phyloP scores from a whole-genome alignment of 2,329 filamentous ascomycete species.

The Fusarium ambrosium region DNA sequence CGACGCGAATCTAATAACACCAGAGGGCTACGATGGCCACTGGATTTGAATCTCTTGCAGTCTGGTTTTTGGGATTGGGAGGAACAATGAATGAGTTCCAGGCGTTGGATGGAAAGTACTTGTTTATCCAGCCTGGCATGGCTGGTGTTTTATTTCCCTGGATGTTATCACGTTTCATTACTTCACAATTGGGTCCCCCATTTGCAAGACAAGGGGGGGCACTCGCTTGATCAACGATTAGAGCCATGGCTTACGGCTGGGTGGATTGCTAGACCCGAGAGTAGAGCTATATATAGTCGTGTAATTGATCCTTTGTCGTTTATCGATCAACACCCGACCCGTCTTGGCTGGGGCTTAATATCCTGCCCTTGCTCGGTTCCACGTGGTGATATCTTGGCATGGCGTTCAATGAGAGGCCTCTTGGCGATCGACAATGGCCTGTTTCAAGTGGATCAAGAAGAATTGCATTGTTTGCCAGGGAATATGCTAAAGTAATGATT shows the following conservation, averaged over 20 bases:
- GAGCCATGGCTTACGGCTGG: neutral
- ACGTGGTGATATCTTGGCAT: conserved; percentile 16
- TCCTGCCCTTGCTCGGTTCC: neutral
- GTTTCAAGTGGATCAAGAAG: neutral
- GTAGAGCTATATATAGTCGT: conserved; percentile 3
- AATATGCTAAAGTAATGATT: neutral
- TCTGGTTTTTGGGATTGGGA: conserved; percentile 30
- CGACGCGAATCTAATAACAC: conserved; percentile 23
- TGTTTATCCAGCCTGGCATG: conserved; percentile 40
- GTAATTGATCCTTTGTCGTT: conserved; percentile 3
- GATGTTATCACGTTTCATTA: conserved; percentile 21
- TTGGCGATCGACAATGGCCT: neutral
- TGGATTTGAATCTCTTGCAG: conserved; percentile 22
- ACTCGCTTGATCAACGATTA: neutral
- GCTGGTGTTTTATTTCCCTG: conserved; percentile 27
- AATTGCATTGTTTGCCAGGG: neutral
- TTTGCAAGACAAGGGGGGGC: neutral
- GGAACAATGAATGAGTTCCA: conserved; percentile 22
- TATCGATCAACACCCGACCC: neutral
- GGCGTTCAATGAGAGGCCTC: neutral
- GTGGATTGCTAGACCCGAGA: neutral
- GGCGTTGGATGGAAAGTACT: conserved; percentile 46
- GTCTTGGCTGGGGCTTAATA: conserved; percentile 5
- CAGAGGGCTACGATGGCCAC: neutral
- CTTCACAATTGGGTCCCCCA: neutral